These are phyloP conservation scores for Hygrophorus russula DNA, from an alignment of 768 basidiomycete species.

Conservation along the genomic window DNA sequence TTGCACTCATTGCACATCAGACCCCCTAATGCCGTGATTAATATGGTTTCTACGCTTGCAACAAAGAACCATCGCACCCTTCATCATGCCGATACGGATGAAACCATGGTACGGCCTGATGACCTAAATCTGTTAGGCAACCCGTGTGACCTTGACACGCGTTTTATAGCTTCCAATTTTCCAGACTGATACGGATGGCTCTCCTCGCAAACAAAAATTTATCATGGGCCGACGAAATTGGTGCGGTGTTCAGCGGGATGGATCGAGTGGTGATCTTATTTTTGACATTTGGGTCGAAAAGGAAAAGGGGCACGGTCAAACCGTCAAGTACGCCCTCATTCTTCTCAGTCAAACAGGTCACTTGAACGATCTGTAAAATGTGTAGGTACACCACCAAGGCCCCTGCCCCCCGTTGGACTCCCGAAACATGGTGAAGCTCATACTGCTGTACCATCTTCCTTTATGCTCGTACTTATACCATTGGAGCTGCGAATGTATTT, in stretches of 20 bases:
- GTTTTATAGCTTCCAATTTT: constrained; percentile 61
- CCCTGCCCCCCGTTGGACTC: background rate
- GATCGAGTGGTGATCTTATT: constrained; percentile 46
- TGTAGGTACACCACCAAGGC: constrained; percentile 25
- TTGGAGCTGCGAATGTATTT: background rate
- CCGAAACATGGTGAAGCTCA: background rate
- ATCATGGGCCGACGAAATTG: constrained; percentile 90
- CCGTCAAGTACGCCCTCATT: constrained; percentile 48
- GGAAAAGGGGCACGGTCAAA: constrained; percentile 71
- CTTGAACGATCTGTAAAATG: constrained; percentile 29
- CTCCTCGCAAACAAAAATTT: constrained; percentile 60
- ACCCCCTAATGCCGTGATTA: constrained; percentile 63
- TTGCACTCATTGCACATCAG: constrained; percentile 10
- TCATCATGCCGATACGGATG: constrained; percentile 75
- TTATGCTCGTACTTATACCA: background rate
- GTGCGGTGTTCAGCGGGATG: constrained; percentile 58
- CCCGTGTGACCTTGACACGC: background rate
- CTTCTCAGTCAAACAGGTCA: background rate
- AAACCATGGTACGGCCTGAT: constrained; percentile 53
- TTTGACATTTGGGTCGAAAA: constrained; percentile 86
- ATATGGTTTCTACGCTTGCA: constrained; percentile 72
- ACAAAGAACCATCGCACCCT: constrained; percentile 80
- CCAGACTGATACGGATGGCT: constrained; percentile 63
- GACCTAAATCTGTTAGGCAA: background rate
- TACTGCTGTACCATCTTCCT: background rate